phyloP scores from a whole-genome alignment of 1,139 yeast genomes.

The Debaryomyces psychrophilus region DNA sequence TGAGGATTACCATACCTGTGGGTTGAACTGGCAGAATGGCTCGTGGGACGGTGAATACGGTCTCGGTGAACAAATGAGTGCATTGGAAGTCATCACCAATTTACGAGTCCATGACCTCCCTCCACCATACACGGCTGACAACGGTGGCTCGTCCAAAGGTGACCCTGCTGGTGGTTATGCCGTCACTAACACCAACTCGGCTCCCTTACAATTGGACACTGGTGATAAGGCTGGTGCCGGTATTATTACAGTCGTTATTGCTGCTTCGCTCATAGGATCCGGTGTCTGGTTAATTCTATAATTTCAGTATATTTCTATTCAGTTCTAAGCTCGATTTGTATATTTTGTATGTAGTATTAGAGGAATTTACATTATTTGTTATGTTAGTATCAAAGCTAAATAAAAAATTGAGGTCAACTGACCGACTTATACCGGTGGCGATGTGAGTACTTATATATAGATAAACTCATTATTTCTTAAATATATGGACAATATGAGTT shows the following conservation, averaged over 20 bases:
- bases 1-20: slow-evolving; percentile 86
- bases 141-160: slow-evolving; percentile 66
- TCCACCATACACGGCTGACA: slow-evolving; percentile 58
- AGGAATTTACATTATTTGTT: slow-evolving; percentile 1
- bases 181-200: slow-evolving; percentile 37
- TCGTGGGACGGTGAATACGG: slow-evolving; percentile 81
- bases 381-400: not conserved
- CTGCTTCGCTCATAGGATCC: slow-evolving; percentile 63
- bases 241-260: slow-evolving; percentile 75
- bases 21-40: slow-evolving; percentile 69
- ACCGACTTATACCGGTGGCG: slow-evolving; percentile 14
- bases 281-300: slow-evolving; percentile 69
- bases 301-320: slow-evolving; percentile 5
- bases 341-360: not conserved
- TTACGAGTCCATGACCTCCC: slow-evolving; percentile 56
- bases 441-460: not conserved
- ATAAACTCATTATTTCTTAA: not conserved
- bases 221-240: slow-evolving; percentile 91
- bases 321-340: slow-evolving; percentile 2
- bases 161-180: slow-evolving; percentile 63
- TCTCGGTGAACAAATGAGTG: slow-evolving; percentile 92
- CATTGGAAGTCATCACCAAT: slow-evolving; percentile 76
- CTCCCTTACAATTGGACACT: slow-evolving; percentile 53
- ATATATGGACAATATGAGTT: slow-evolving; percentile 22
- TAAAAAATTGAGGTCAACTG: slow-evolving; percentile 6